phyloP scores from a whole-genome alignment of 345 rosid genomes.

The Murraya paniculata region DNA sequence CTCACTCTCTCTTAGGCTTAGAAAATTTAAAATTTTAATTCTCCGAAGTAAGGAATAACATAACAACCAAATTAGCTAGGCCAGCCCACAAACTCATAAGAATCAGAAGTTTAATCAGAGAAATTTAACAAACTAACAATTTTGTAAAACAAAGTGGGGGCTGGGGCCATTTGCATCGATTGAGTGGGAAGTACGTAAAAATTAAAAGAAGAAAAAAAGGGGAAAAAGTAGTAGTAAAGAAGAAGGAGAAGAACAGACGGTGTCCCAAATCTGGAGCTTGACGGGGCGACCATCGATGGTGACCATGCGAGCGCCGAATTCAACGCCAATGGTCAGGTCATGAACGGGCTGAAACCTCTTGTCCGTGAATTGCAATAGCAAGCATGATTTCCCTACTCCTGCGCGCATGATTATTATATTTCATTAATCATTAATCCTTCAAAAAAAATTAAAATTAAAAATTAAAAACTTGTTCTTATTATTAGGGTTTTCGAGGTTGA shows the following conservation, averaged over 20 bases:
- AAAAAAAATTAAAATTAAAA: too few relatives aligned
- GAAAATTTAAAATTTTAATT: not conserved
- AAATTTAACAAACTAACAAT: too few relatives aligned
- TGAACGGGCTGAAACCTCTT: constrained; percentile 80
- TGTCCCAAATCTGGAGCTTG: constrained; percentile 81
- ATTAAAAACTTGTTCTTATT: too few relatives aligned
- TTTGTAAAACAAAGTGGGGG: too few relatives aligned
- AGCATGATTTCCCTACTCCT: constrained; percentile 75
- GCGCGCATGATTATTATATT: not conserved
- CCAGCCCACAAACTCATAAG: too few relatives aligned
- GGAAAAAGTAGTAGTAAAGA: not conserved
- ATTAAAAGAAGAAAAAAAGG: not conserved
- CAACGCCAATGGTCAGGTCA: constrained; percentile 73
- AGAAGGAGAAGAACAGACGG: constrained; percentile 25
- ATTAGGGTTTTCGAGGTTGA: constrained; percentile 1
- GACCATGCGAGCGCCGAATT: constrained; percentile 79
- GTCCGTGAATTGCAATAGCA: constrained; percentile 69
- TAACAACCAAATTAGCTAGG: not conserved
- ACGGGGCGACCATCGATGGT: constrained; percentile 54
- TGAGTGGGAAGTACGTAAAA: too few relatives aligned
- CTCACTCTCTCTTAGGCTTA: too few relatives aligned
- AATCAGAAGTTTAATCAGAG: too few relatives aligned
- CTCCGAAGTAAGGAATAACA: not conserved
- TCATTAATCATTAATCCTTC: too few relatives aligned
- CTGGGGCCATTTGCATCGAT: too few relatives aligned